These are phyloP conservation scores for Zopfia rhizophila DNA, from an alignment of 2,329 filamentous ascomycete species.

Conservation along the genomic window DNA sequence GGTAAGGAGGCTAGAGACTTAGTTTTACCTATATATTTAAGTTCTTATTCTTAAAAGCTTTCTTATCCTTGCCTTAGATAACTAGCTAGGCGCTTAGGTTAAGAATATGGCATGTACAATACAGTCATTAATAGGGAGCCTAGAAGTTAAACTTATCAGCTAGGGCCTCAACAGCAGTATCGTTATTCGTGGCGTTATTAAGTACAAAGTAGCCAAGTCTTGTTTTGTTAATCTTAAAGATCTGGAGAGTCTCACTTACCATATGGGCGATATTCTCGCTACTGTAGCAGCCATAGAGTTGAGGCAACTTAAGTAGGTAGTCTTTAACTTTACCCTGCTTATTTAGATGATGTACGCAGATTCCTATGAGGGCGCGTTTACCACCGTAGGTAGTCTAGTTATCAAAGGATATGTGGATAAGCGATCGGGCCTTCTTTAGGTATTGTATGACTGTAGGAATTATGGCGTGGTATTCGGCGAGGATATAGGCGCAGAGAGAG, in stretches of 20 bases:
- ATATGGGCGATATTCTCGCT: conserved; percentile 20
- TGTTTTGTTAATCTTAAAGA: conserved; percentile 11
- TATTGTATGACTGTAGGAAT: conserved; percentile 10
- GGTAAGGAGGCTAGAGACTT: too few species aligned
- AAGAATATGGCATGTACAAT: conserved; percentile 12
- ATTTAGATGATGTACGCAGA: conserved; percentile 18
- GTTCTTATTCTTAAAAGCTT: too few species aligned
- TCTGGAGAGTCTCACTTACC: conserved; percentile 8
- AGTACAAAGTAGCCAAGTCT: conserved; percentile 15
- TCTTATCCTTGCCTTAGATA: conserved; percentile 8
- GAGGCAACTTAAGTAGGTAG: too few species aligned
- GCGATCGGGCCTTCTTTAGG: conserved; percentile 11
- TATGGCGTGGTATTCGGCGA: conserved; percentile 19
- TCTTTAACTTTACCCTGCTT: conserved; percentile 8
- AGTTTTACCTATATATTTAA: too few species aligned
- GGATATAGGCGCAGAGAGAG: conserved; percentile 1
- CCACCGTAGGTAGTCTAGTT: conserved; percentile 16
- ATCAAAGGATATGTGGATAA: conserved; percentile 20
- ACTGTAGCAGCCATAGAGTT: conserved; percentile 8
- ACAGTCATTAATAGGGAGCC: conserved; percentile 5
- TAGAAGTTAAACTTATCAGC: conserved; percentile 8
- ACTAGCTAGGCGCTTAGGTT: conserved; percentile 10
- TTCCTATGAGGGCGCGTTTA: conserved; percentile 12
- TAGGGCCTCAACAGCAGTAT: conserved; percentile 12
- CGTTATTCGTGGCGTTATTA: conserved; percentile 18